Conservation (phyloP, 2,329 filamentous ascomycete genomes). For the Stachybotrys elegans region DNA sequence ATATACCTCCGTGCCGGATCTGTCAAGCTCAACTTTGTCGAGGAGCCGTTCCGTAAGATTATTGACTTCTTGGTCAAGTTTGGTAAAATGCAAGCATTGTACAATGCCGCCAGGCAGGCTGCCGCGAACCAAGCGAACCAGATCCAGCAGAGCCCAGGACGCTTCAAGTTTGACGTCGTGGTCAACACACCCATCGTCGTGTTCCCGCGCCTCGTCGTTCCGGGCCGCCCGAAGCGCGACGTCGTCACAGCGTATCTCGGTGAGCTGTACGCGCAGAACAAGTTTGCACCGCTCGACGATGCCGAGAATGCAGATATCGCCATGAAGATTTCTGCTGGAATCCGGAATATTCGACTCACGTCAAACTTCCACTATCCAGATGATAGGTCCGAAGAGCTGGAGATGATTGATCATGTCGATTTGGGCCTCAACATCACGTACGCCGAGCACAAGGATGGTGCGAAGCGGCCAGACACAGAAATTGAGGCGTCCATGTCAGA, state of each 20-base stretch:
- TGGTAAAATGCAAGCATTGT: constrained; percentile 98
- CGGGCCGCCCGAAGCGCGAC: constrained; percentile 68
- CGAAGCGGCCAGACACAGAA: constrained; percentile 83
- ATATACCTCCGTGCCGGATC: constrained; percentile 88
- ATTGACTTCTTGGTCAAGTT: constrained; percentile 98
- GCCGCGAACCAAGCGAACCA: constrained; percentile 91
- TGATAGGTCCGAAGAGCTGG: constrained; percentile 73
- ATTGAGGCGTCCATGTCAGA: constrained; percentile 90
- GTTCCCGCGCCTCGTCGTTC: constrained; percentile 75
- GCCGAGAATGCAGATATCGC: constrained; percentile 66
- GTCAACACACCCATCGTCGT: constrained; percentile 95
- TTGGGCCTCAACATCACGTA: constrained; percentile 89
- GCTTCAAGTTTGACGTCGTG: constrained; percentile 89
- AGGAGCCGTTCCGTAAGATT: constrained; percentile 97
- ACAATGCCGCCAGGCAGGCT: constrained; percentile 92
- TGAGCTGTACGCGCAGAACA: constrained; percentile 96
- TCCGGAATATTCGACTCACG: constrained; percentile 85
- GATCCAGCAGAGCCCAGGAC: constrained; percentile 82
- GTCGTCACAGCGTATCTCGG: constrained; percentile 88
- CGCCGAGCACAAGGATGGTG: constrained; percentile 73
- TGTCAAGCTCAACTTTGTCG: constrained; percentile 93
- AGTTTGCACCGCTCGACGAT: constrained; percentile 80
- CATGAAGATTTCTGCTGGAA: constrained; percentile 86
- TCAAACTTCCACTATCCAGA: constrained; percentile 80
- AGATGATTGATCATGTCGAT: constrained; percentile 96